Evolutionary conservation across 2,329 filamentous ascomycete species (phyloP).

Genomic region (Lachnellula subtilissima): DNA sequence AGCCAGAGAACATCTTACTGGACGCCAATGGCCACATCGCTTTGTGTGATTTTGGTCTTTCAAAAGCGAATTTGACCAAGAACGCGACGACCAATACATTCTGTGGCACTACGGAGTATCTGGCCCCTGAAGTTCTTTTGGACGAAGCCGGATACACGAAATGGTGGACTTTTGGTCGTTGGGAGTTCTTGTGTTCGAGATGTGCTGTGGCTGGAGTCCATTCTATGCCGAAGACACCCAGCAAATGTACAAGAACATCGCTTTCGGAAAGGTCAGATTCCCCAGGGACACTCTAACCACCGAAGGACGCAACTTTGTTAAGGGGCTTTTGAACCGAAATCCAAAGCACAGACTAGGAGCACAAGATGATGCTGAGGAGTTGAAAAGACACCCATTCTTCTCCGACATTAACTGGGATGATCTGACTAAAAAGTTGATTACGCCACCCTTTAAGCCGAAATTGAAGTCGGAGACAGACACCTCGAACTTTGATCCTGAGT

Average conservation of each 20-base stretch:
- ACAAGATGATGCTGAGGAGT: constrained; percentile 83
- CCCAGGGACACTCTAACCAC: constrained; percentile 90
- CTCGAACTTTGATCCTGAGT: constrained; percentile 97
- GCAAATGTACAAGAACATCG: constrained; percentile 99
- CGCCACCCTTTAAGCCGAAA: constrained; percentile 96
- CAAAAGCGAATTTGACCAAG: constrained; percentile 94
- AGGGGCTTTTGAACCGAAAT: constrained; percentile 93
- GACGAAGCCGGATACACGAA: constrained; percentile 96
- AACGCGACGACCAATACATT: constrained; percentile 99
- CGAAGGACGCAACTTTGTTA: constrained; percentile 96
- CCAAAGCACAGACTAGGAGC: constrained; percentile 92
- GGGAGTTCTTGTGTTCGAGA: constrained; percentile 95
- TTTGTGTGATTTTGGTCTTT: constrained; percentile 93
- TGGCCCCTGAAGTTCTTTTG: constrained; percentile 89
- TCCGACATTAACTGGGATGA: constrained; percentile 88
- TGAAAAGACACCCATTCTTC: constrained; percentile 95
- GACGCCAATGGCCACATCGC: constrained; percentile 98
- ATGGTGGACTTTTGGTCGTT: constrained; percentile 99
- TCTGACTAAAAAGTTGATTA: constrained; percentile 83
- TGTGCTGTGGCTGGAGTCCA: constrained; percentile 99
- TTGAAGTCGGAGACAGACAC: constrained; percentile 94
- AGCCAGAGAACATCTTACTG: constrained; percentile 94
- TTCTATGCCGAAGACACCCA: constrained; percentile 99
- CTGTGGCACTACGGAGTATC: constrained; percentile 95
- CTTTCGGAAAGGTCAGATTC: constrained; percentile 96